Conservation (phyloP, 2,329 filamentous ascomycete species). For the Cordyceps pruinosa region DNA sequence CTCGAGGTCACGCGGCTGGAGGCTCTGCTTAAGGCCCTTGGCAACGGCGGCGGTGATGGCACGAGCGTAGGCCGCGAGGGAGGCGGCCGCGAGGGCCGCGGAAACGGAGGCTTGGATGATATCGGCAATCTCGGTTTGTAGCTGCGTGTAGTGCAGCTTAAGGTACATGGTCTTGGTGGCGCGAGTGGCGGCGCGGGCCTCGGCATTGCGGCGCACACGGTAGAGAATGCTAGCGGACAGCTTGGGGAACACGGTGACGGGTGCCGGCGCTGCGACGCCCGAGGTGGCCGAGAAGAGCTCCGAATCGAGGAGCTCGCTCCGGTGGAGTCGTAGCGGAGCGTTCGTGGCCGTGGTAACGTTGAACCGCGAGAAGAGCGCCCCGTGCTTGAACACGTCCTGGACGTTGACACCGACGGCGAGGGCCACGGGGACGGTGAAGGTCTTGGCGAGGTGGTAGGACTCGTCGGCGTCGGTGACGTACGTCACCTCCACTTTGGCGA, state of each 20-base stretch:
- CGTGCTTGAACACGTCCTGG: constrained; percentile 87
- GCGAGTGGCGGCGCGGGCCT: constrained; percentile 25
- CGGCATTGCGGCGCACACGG: constrained; percentile 57
- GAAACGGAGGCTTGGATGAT: constrained; percentile 39
- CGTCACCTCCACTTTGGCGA: constrained; percentile 66
- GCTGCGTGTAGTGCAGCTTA: constrained; percentile 65
- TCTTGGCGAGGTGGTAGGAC: constrained; percentile 28
- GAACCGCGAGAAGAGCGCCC: constrained; percentile 78
- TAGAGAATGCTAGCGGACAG: constrained; percentile 79
- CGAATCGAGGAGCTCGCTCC: constrained; percentile 63
- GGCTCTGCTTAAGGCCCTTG: constrained; percentile 33
- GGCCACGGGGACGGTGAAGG: constrained; percentile 62
- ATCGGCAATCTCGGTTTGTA: constrained; percentile 65
- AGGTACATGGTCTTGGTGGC: constrained; percentile 52
- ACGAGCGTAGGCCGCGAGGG: constrained; percentile 39
- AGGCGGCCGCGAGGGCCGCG: constrained; percentile 31
- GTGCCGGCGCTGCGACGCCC: constrained; percentile 32
- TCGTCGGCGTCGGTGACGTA: constrained; percentile 63
- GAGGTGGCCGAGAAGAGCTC: constrained; percentile 61
- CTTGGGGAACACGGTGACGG: constrained; percentile 65
- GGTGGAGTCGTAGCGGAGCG: constrained; percentile 67
- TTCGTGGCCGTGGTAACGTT: constrained; percentile 75
- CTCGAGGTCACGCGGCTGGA: constrained; percentile 49
- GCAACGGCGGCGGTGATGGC: constrained; percentile 40
- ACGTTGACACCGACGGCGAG: constrained; percentile 91